Evolutionary conservation across 2,329 filamentous ascomycete species (phyloP).

Genomic region (Hymenoscyphus fructigenus): DNA sequence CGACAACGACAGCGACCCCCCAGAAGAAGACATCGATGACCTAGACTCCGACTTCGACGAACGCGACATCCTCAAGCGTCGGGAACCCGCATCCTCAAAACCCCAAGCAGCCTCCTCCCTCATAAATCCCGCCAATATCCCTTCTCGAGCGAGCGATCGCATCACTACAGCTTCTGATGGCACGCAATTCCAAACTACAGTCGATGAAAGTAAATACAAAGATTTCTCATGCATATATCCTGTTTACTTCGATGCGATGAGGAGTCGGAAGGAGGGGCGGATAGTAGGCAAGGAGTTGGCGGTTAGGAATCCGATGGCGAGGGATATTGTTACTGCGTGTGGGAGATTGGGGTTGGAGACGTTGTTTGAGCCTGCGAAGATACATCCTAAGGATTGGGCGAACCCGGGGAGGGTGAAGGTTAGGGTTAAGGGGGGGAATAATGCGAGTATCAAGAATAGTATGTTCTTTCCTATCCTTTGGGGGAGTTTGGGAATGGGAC

Average conservation of each 20-base stretch:
- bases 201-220: slow-evolving; percentile 61
- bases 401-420: slow-evolving; percentile 91
- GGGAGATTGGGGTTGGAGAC: slow-evolving; percentile 67
- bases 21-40: slow-evolving; percentile 77
- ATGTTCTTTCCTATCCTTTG: slow-evolving; percentile 39
- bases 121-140: slow-evolving; percentile 41
- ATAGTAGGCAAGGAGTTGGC: slow-evolving; percentile 72
- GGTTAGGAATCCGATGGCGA: slow-evolving; percentile 80
- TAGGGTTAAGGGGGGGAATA: slow-evolving; percentile 62
- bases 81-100: slow-evolving; percentile 26
- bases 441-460: slow-evolving; percentile 63
- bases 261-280: slow-evolving; percentile 75
- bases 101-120: slow-evolving; percentile 39
- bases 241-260: slow-evolving; percentile 83
- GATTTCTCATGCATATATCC: slow-evolving; percentile 90
- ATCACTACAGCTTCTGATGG: slow-evolving; percentile 36
- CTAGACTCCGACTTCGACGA: slow-evolving; percentile 59
- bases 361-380: slow-evolving; percentile 86
- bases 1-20: slow-evolving; percentile 71
- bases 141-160: slow-evolving; percentile 39
- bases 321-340: slow-evolving; percentile 86
- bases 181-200: slow-evolving; percentile 39
- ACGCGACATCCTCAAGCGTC: slow-evolving; percentile 34
- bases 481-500: slow-evolving; percentile 1
- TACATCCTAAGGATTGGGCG: slow-evolving; percentile 95